Evolutionary conservation across 495 filamentous ascomycete species (phyloP), one percentile per base, ranked within the genome.

Genomic region (Podospora didyma): DNA sequence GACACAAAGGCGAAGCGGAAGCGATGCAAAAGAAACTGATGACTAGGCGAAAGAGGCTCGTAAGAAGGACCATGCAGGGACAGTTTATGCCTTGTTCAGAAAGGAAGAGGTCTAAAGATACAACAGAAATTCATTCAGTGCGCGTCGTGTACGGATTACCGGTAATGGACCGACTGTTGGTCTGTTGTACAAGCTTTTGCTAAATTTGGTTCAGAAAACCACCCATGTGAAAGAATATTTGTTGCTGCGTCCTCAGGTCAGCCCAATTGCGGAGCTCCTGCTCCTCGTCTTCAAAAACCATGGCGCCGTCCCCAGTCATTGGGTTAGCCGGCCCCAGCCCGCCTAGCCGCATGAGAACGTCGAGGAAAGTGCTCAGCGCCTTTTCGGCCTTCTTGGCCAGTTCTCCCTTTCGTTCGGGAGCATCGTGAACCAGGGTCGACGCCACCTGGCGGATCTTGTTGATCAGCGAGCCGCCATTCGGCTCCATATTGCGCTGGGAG

Each of bases 401-500:
- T 4, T 74, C 73, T 4, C 82, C 84, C 60, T 84, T 85, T 5
- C 77, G 76, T 37, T 80, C 73, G 12, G 78, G 75, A 2, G 84
- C 79, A 9, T 80, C 75, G 51, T 86, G 80, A 31, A 92, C 79
- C 2, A 95, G 75, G 0, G 88, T 91, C 12, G 82, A 85, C 19
- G 89, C 89, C 42, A 95, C 82, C 68, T 86, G 83, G 48, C 89
- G 84, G 62, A 93, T 85, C 73, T 87, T 86, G 65, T 75, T 73
- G 65, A 83, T 83, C 48, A 93, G 84, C 48, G 86, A 88, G 44
- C 79, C 80, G 17, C 83, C 87, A 63, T 91, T 92, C 2, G 90
- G 87, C 67, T 94, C 89, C 77, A 92, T 87, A 67, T 89, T 89
- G 46, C 88, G 79, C 72, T 89, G 85, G 51, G 83, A 85, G 62